phyloP scores from a whole-genome alignment of 2,329 filamentous ascomycete genomes.

The Talaromyces rugulosus region DNA sequence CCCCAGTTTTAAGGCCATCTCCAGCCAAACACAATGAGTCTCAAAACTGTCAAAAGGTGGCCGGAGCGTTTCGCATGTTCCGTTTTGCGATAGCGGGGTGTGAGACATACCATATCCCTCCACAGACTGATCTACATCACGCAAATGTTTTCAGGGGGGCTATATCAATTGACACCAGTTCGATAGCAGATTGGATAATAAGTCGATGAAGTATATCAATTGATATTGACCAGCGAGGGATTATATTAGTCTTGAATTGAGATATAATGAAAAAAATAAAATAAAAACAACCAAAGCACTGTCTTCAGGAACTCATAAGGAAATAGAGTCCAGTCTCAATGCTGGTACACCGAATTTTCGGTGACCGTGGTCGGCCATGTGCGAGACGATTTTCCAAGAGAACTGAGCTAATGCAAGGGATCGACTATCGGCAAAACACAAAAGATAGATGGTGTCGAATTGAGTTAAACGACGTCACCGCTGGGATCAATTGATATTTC shows the following conservation, averaged over 20 bases:
- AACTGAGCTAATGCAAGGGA: not conserved
- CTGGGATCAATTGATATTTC: not conserved
- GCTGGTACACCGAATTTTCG: not conserved
- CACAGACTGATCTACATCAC: not conserved
- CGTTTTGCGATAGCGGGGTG: not conserved
- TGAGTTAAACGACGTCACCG: not conserved
- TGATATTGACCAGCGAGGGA: not conserved
- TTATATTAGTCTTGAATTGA: not conserved
- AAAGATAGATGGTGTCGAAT: not conserved
- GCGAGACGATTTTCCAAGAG: not conserved
- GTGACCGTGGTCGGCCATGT: not conserved
- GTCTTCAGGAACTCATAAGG: too few species aligned
- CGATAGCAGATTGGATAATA: too few species aligned
- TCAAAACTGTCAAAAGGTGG: conserved; percentile 6
- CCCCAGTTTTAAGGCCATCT: not conserved
- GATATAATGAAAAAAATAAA: too few species aligned
- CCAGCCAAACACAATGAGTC: conserved; percentile 16
- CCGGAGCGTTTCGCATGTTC: not conserved
- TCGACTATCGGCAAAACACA: not conserved
- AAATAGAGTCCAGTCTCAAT: too few species aligned
- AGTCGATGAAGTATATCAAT: not conserved
- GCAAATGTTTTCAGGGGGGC: not conserved
- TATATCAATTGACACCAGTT: not conserved
- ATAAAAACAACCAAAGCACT: too few species aligned
- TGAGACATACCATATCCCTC: not conserved